A percentile compares a stretch with the other conserved stretches of the same genome.
phyloP scores from a whole-genome alignment of 495 filamentous ascomycete species.

The Penicillium arizonense region DNA sequence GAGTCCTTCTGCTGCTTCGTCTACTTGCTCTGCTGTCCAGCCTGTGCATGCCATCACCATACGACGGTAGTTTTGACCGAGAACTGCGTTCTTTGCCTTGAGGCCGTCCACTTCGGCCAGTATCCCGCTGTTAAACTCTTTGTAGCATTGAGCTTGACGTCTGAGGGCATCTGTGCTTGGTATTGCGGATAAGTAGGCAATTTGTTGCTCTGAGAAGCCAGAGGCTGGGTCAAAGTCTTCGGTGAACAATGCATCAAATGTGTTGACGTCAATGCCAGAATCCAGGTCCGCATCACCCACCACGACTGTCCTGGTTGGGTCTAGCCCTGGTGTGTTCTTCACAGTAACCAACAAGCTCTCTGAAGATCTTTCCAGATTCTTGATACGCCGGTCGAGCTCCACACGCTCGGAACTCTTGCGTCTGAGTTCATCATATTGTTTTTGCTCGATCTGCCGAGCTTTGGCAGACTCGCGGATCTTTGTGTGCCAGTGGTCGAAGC shows the following conservation, averaged over 20 bases:
- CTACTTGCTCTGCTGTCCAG: conserved; percentile 46
- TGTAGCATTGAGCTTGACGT: conserved; percentile 31
- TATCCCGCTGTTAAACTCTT: conserved; percentile 33
- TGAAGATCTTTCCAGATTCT: conserved; percentile 57
- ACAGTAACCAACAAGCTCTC: conserved; percentile 43
- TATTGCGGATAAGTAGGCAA: conserved; percentile 30
- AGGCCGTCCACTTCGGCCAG: conserved; percentile 38
- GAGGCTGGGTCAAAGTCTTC: conserved; percentile 33
- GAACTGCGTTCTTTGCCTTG: conserved; percentile 43
- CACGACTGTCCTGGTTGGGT: conserved; percentile 26
- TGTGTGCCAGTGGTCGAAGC: conserved; percentile 72
- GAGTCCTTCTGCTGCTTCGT: conserved; percentile 46
- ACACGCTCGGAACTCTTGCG: conserved; percentile 55
- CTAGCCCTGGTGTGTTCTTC: conserved; percentile 30
- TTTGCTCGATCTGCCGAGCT: conserved; percentile 71
- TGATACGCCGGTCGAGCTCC: conserved; percentile 58
- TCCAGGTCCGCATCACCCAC: conserved; percentile 56
- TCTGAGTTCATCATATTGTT: conserved; percentile 64
- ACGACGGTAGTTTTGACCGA: conserved; percentile 47
- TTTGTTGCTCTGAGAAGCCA: conserved; percentile 40
- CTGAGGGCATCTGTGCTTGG: conserved; percentile 28
- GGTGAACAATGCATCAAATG: conserved; percentile 37
- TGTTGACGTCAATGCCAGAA: conserved; percentile 42
- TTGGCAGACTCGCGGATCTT: conserved; percentile 78
- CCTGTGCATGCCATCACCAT: conserved; percentile 51